phyloP scores from a whole-genome alignment of 352 stramenopile species.

The Pythium pyrilobum region DNA sequence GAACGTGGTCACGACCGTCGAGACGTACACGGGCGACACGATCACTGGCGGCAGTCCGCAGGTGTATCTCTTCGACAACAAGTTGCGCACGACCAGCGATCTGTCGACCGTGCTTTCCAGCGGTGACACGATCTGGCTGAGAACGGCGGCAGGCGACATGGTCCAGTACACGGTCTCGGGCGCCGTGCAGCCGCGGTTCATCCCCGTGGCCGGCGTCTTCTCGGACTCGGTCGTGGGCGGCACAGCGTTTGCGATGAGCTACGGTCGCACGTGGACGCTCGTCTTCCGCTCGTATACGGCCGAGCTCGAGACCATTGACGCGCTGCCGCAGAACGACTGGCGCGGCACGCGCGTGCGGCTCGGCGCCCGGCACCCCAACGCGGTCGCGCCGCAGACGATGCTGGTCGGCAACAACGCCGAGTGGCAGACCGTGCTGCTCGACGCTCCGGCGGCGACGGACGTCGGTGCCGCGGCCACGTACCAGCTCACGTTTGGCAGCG shows the following conservation, averaged over 20 bases:
- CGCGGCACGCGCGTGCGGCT: conserved; percentile 49
- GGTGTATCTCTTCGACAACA: conserved; percentile 60
- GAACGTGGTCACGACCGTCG: conserved; percentile 26
- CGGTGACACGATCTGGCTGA: conserved; percentile 55
- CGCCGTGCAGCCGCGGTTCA: conserved; percentile 22
- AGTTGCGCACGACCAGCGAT: conserved; percentile 52
- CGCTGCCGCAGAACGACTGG: conserved; percentile 52
- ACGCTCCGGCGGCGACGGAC: conserved; percentile 23
- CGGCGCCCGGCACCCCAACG: conserved; percentile 31
- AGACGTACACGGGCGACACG: conserved; percentile 28
- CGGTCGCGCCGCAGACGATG: conserved; percentile 33
- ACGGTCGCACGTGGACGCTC: conserved; percentile 56
- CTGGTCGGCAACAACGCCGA: conserved; percentile 47
- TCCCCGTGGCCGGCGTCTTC: conserved; percentile 51
- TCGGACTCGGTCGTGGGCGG: conserved; percentile 29
- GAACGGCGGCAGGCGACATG: conserved; percentile 34
- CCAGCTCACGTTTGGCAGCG: conserved; percentile 43
- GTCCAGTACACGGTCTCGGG: conserved; percentile 33
- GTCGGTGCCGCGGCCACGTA: conserved; percentile 32
- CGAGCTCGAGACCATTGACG: conserved; percentile 50
- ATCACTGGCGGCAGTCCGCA: conserved; percentile 25
- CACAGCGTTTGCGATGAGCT: conserved; percentile 28
- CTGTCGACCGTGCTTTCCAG: conserved; percentile 26
- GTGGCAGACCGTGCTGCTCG: conserved; percentile 49
- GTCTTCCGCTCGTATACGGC: conserved; percentile 65